A percentile compares a stretch with the other conserved stretches of the same genome.
Evolutionary conservation across 2,329 filamentous ascomycete genomes (phyloP).

Genomic region (Cladosporium phlei): DNA sequence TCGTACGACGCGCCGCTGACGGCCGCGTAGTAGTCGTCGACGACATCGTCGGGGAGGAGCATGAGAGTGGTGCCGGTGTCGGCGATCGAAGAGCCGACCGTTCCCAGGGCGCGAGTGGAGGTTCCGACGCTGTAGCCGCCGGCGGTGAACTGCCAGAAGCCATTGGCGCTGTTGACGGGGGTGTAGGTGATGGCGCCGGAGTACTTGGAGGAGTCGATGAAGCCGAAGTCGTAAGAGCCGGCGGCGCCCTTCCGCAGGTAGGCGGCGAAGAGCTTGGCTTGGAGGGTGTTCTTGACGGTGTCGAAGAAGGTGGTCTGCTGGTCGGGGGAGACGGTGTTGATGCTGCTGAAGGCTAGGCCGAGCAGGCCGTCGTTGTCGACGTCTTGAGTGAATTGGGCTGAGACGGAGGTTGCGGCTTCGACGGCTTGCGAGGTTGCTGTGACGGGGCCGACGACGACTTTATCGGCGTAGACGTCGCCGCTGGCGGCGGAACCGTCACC

Average conservation of each 20-base stretch:
- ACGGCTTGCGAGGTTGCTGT: constrained; percentile 59
- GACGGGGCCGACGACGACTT: constrained; percentile 57
- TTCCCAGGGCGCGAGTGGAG: constrained; percentile 35
- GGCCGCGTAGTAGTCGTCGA: constrained; percentile 56
- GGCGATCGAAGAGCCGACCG: constrained; percentile 55
- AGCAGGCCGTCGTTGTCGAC: constrained; percentile 55
- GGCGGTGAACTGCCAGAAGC: constrained; percentile 60
- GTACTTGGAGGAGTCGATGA: constrained; percentile 52
- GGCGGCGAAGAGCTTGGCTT: constrained; percentile 54
- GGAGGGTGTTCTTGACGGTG: constrained; percentile 50
- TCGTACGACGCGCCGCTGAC: constrained; percentile 51
- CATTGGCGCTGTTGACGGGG: constrained; percentile 52
- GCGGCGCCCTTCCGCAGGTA: constrained; percentile 50
- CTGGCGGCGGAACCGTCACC: constrained; percentile 60
- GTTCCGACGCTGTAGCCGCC: constrained; percentile 53
- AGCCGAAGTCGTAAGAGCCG: constrained; percentile 55
- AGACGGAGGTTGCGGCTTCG: constrained; percentile 59
- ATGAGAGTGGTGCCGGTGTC: constrained; percentile 69
- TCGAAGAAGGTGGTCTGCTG: constrained; percentile 57
- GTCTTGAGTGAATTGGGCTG: constrained; percentile 48
- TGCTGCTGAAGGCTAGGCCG: constrained; percentile 54
- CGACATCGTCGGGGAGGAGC: constrained; percentile 51
- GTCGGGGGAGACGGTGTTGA: constrained; percentile 53
- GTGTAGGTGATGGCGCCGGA: constrained; percentile 55
- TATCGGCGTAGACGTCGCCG: constrained; percentile 63